Evolutionary conservation across 2,329 filamentous ascomycete genomes (phyloP).

Genomic region (Ophiostoma himal-ulmi): DNA sequence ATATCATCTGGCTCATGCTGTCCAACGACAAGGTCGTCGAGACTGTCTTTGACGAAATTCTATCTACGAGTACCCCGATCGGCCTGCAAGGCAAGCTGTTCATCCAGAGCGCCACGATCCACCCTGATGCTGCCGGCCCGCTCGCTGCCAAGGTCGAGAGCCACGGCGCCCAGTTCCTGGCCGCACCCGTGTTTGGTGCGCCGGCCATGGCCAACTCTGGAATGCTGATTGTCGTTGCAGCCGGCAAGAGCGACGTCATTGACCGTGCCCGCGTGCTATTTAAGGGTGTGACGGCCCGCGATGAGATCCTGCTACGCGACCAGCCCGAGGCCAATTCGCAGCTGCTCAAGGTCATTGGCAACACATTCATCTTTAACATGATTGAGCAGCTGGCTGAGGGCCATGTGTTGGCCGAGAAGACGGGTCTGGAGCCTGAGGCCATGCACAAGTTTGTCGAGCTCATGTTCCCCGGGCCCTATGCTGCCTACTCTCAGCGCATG

Average conservation of each 20-base stretch:
- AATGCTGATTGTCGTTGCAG: constrained; percentile 58
- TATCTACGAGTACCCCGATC: constrained; percentile 44
- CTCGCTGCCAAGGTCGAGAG: constrained; percentile 53
- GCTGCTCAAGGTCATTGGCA: constrained; percentile 75
- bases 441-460: constrained; percentile 65
- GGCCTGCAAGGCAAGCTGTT: constrained; percentile 67
- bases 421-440: constrained; percentile 63
- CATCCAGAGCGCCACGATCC: constrained; percentile 81
- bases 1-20: constrained; percentile 78
- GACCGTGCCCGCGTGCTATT: constrained; percentile 63
- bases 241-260: constrained; percentile 56
- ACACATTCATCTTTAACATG: constrained; percentile 80
- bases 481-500: constrained; percentile 71
- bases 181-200: constrained; percentile 63
- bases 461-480: constrained; percentile 70
- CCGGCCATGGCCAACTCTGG: constrained; percentile 53
- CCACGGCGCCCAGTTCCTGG: constrained; percentile 67
- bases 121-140: constrained; percentile 70
- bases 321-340: constrained; percentile 64
- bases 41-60: constrained; percentile 58
- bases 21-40: constrained; percentile 80
- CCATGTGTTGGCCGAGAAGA: constrained; percentile 72
- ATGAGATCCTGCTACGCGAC: constrained; percentile 63
- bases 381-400: constrained; percentile 73
- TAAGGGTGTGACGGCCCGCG: constrained; percentile 63